phyloP scores from a whole-genome alignment of 2,329 filamentous ascomycete genomes.

The Alternaria solani region DNA sequence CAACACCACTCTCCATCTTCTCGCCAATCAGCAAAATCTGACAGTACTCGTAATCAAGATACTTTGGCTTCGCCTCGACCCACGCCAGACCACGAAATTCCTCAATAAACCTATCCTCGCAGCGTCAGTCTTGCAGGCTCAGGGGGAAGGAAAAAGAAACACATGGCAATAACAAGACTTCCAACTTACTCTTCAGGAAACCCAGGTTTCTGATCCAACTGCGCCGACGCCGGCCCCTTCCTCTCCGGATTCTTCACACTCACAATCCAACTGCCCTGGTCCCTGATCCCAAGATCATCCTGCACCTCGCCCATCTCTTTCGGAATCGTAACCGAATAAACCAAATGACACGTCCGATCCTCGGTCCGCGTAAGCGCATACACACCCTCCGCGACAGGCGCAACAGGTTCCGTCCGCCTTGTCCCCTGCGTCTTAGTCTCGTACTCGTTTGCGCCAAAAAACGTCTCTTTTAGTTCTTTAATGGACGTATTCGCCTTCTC shows the following conservation, averaged over 20 bases:
- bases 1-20: constrained; percentile 64
- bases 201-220: constrained; percentile 70
- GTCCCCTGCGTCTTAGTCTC: constrained; percentile 77
- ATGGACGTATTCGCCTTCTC: constrained; percentile 75
- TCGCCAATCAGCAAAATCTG: constrained; percentile 84
- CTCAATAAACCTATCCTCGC: constrained; percentile 64
- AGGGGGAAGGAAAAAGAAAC: not conserved
- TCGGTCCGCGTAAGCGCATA: constrained; percentile 78
- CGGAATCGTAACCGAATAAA: constrained; percentile 80
- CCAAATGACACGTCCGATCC: constrained; percentile 76
- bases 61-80: constrained; percentile 75
- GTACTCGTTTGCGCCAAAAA: constrained; percentile 73
- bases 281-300: constrained; percentile 73
- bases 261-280: constrained; percentile 78
- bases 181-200: constrained; percentile 72
- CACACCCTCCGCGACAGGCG: constrained; percentile 82
- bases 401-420: constrained; percentile 72
- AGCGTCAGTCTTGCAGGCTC: not conserved
- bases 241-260: constrained; percentile 81
- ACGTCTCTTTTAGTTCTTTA: constrained; percentile 74
- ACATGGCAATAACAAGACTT: not conserved
- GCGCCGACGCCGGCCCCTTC: constrained; percentile 69
- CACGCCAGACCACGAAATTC: constrained; percentile 78
- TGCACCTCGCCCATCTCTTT: constrained; percentile 75
- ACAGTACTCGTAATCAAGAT: constrained; percentile 76